Percentiles rank a stretch among this genome's conserved stretches.
phyloP scores from a whole-genome alignment of 139 green algal species.

The Asterochloris erici region DNA sequence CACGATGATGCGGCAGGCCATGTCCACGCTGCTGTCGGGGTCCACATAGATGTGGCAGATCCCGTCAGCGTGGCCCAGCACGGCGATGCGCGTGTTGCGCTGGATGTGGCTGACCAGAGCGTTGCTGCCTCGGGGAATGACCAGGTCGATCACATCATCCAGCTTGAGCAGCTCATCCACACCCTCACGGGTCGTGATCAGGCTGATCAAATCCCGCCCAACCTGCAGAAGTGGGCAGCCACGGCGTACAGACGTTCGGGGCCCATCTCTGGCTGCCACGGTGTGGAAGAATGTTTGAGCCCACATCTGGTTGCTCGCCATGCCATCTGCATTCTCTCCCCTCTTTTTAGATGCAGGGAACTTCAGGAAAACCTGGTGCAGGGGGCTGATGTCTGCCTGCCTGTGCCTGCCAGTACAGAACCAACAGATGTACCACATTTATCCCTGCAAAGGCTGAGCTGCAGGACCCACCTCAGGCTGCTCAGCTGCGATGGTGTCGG shows the following conservation, averaged over 20 bases:
- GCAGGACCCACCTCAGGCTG: slow-evolving; percentile 38
- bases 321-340: no score
- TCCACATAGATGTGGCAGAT: slow-evolving; percentile 99
- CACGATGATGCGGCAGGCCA: slow-evolving; percentile 62
- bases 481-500: slow-evolving; percentile 40
- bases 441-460: not conserved
- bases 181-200: slow-evolving; percentile 86
- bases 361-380: not conserved
- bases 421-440: not conserved
- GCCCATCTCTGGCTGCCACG: no score
- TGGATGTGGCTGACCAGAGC: slow-evolving; percentile 81
- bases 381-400: not conserved
- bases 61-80: slow-evolving; percentile 97
- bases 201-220: slow-evolving; percentile 73
- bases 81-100: slow-evolving; percentile 93
- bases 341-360: not conserved
- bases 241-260: no score
- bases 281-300: no score
- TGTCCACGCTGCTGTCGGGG: slow-evolving; percentile 53
- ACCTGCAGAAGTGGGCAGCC: not conserved
- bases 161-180: slow-evolving; percentile 90
- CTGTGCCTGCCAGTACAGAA: not conserved
- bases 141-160: slow-evolving; percentile 93
- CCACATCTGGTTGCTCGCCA: no score
- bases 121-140: slow-evolving; percentile 94